phyloP scores from a whole-genome alignment of 495 filamentous ascomycete genomes.

The Ramalina peruviana region DNA sequence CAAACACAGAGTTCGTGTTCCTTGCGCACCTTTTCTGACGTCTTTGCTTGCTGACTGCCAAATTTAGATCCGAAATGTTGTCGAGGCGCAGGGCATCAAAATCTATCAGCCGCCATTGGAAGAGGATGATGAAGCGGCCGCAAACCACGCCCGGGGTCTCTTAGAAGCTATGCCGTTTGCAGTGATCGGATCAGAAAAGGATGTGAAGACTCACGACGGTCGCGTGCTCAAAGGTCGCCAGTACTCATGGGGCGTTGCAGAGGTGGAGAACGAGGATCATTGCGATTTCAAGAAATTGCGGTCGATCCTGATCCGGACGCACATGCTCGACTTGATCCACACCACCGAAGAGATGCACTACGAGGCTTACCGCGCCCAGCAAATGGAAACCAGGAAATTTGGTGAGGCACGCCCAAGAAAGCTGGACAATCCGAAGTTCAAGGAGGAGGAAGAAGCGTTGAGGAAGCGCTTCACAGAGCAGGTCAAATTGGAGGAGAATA shows the following conservation, averaged over 20 bases:
- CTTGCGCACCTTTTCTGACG: no score
- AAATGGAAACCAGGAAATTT: conserved; percentile 99
- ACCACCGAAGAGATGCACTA: conserved; percentile 98
- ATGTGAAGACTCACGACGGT: conserved; percentile 83
- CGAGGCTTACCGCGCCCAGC: conserved; percentile 94
- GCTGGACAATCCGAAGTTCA: conserved; percentile 99
- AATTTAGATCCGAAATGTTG: conserved; percentile 73
- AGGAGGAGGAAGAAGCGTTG: conserved; percentile 95
- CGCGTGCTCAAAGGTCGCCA: conserved; percentile 97
- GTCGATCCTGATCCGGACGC: conserved; percentile 96
- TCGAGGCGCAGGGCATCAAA: conserved; percentile 97
- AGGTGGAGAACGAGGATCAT: conserved; percentile 99
- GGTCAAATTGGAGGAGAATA: conserved; percentile 98
- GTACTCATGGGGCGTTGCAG: conserved; percentile 97
- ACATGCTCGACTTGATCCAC: conserved; percentile 99
- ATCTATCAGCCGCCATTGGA: conserved; percentile 96
- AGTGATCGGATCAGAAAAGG: conserved; percentile 97
- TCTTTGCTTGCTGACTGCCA: conserved; percentile 15
- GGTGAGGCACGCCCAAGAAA: conserved; percentile 94
- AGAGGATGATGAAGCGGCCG: conserved; percentile 93
- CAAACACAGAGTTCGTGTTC: conserved; percentile 66
- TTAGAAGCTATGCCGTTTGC: conserved; percentile 98
- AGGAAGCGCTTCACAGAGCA: conserved; percentile 99
- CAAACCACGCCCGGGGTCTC: conserved; percentile 80
- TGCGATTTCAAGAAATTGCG: conserved; percentile 99